A percentile compares a stretch with the other conserved stretches of the same genome.
phyloP scores from a whole-genome alignment of 371 early-diverging fungal genomes.

The Entomophthora muscae region DNA sequence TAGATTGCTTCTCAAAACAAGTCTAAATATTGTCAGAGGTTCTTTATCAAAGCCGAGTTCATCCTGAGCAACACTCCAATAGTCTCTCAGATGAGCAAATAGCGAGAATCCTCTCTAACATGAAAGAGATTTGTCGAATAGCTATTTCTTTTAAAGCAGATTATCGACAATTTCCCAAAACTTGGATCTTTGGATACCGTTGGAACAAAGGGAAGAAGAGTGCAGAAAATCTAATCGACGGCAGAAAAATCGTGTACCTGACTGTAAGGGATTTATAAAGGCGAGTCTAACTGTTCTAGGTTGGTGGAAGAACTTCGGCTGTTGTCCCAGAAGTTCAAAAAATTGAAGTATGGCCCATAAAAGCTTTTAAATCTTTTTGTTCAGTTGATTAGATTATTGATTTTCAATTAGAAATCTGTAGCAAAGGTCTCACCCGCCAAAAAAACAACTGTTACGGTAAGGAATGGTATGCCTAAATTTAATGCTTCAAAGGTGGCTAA shows the following conservation, averaged over 20 bases:
- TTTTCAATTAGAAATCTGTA: not conserved
- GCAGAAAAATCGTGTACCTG: slow-evolving; percentile 17
- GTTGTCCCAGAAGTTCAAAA: slow-evolving; percentile 18
- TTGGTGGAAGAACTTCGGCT: slow-evolving; percentile 22
- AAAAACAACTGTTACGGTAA: not conserved
- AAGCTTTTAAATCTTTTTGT: not conserved
- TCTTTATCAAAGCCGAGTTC: slow-evolving; percentile 31
- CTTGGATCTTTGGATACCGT: slow-evolving; percentile 43
- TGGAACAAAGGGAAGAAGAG: slow-evolving; percentile 29
- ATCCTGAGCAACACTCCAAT: slow-evolving; percentile 32
- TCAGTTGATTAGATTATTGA: not conserved
- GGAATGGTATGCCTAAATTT: not conserved
- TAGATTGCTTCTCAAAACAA: slow-evolving; percentile 7
- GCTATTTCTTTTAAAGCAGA: slow-evolving; percentile 38
- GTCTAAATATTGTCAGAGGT: slow-evolving; percentile 15
- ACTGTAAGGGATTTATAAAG: slow-evolving; percentile 13
- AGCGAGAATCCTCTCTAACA: slow-evolving; percentile 16
- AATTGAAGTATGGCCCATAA: not conserved
- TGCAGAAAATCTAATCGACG: slow-evolving; percentile 18
- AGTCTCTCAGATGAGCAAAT: slow-evolving; percentile 24
- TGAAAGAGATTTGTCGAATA: slow-evolving; percentile 20
- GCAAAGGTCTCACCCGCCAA: not conserved
- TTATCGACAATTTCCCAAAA: slow-evolving; percentile 25
- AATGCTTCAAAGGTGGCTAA: not conserved
- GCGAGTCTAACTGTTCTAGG: slow-evolving; percentile 7